Percentiles rank a stretch among this genome's conserved stretches.
Conservation (phyloP, 2,329 filamentous ascomycete species). For the Dendrostoma leiphaemia region DNA sequence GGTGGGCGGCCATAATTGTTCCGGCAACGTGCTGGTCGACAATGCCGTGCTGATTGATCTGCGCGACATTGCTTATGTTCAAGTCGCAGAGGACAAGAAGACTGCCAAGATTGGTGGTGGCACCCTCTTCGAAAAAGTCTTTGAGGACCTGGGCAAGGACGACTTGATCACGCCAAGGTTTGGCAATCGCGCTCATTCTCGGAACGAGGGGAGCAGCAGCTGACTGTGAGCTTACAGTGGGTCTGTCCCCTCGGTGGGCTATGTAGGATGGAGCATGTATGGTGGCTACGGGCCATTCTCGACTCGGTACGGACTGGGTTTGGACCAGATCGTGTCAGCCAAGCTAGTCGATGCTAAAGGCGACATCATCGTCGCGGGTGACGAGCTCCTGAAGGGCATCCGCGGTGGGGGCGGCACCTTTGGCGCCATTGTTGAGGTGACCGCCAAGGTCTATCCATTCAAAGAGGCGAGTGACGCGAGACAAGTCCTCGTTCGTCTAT, state of each 20-base stretch:
- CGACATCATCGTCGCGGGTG: constrained; percentile 25
- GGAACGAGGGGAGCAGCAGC: too few relatives aligned
- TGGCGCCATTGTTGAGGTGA: constrained; percentile 26
- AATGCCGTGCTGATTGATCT: constrained; percentile 2
- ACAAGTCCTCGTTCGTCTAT: too few relatives aligned
- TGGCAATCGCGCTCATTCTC: too few relatives aligned
- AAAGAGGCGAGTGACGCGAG: constrained; percentile 14
- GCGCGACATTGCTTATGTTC: constrained; percentile 1
- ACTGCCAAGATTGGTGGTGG: constrained; percentile 22
- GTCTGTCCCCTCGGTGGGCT: constrained; percentile 26
- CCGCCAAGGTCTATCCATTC: constrained; percentile 24
- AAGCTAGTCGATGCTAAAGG: constrained; percentile 27
- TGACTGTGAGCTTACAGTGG: constrained; percentile 6
- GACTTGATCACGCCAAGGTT: constrained; percentile 19
- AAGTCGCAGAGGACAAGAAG: constrained; percentile 6
- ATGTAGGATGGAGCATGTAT: constrained; percentile 33
- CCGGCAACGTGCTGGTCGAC: not conserved
- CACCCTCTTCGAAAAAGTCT: constrained; percentile 11
- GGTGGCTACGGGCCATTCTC: constrained; percentile 34
- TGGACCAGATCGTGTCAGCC: constrained; percentile 35
- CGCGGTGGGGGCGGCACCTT: constrained; percentile 28
- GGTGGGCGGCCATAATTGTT: constrained; percentile 2
- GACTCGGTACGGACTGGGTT: constrained; percentile 29
- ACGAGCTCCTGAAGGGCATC: constrained; percentile 27
- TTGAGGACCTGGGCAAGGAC: constrained; percentile 14